Evolutionary conservation across 768 basidiomycete species (phyloP).

Genomic region (Serendipita vermifera): DNA sequence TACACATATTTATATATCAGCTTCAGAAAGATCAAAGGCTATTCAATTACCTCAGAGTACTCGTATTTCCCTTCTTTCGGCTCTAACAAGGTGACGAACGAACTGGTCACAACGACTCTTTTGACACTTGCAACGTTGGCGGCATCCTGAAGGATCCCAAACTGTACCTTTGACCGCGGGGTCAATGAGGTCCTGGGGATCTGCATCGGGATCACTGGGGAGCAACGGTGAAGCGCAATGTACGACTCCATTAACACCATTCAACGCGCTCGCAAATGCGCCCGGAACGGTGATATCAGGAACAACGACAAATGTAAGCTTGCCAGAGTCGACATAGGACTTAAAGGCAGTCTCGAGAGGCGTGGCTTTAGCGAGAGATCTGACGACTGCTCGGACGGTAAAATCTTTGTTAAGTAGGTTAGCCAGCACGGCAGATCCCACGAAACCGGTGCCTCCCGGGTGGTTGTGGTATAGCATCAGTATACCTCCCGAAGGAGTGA

Average conservation of each 20-base stretch:
- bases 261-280: slow-evolving; percentile 3
- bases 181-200: slow-evolving; percentile 21
- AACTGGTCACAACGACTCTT: slow-evolving; percentile 24
- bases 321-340: too few species aligned
- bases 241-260: slow-evolving; percentile 3
- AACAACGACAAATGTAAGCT: slow-evolving; percentile 3
- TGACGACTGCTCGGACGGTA: slow-evolving; percentile 27
- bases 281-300: slow-evolving; percentile 2
- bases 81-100: slow-evolving; percentile 23
- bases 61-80: too few species aligned
- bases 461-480: too few species aligned
- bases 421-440: slow-evolving; percentile 16
- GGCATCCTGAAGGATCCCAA: background rate
- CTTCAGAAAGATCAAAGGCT: too few species aligned
- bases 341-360: too few species aligned
- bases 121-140: slow-evolving; percentile 17
- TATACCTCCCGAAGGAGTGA: too few species aligned
- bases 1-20: too few species aligned
- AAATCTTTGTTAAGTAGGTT: slow-evolving; percentile 19
- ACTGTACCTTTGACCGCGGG: slow-evolving; percentile 26
- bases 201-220: background rate
- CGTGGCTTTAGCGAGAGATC: slow-evolving; percentile 24
- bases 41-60: background rate
- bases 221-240: slow-evolving; percentile 4
- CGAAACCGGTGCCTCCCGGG: slow-evolving; percentile 14